Conservation (phyloP, 192 early-diverging fungal genomes). For the Rhizophagus prolifer region DNA sequence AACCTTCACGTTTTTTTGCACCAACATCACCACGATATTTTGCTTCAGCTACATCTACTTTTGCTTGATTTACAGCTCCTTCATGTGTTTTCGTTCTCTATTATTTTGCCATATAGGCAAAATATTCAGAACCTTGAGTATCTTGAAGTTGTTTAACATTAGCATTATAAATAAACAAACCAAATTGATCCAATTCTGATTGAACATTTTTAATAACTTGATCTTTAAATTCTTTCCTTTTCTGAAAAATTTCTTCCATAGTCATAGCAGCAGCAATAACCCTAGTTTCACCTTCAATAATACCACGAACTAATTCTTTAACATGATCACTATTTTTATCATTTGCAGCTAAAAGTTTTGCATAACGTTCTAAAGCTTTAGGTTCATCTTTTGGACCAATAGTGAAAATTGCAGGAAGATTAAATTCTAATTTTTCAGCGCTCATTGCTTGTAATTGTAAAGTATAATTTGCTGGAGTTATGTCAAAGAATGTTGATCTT, state of each 20-base stretch:
- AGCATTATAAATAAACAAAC: conserved; percentile 55
- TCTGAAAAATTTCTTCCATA: conserved; percentile 50
- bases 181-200: conserved; percentile 53
- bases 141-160: conserved; percentile 56
- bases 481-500: conserved; percentile 29
- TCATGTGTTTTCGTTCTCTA: conserved; percentile 33
- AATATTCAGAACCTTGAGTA: conserved; percentile 52
- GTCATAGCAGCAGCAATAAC: conserved; percentile 37
- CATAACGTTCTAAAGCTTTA: conserved; percentile 26
- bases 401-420: conserved; percentile 51
- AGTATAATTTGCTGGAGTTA: conserved; percentile 48
- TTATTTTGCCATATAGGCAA: conserved; percentile 41
- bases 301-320: neutral
- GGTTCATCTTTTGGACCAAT: conserved; percentile 44
- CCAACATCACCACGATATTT: no score
- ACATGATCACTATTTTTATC: neutral
- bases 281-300: neutral
- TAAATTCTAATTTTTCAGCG: conserved; percentile 50
- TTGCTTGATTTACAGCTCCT: conserved; percentile 46
- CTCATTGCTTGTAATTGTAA: conserved; percentile 50
- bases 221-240: neutral
- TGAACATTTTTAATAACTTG: neutral
- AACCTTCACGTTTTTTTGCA: no score
- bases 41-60: no score
- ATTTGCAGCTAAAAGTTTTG: conserved; percentile 19